Conservation (phyloP, 345 rosid genomes). For the Gossypium stocksii region DNA sequence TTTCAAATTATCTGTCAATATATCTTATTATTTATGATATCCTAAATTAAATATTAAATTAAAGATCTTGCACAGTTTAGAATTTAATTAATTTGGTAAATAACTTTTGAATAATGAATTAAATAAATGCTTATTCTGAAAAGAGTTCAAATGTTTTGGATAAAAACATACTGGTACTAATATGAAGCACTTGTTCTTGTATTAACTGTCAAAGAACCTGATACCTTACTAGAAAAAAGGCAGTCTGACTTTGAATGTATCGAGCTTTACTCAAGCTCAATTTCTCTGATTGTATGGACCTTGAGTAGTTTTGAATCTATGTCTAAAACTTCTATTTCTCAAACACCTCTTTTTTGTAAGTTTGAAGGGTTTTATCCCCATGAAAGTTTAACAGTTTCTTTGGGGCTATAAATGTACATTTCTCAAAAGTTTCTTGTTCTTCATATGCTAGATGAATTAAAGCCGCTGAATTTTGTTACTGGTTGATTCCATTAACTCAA, state of each 20-base stretch:
- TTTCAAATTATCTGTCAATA: background rate
- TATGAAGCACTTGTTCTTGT: background rate
- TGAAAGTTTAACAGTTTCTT: background rate
- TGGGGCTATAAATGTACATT: background rate
- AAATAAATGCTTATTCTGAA: background rate
- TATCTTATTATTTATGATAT: background rate
- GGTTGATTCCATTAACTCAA: background rate
- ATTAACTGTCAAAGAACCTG: background rate
- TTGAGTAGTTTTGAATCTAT: background rate
- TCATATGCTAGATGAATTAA: slow-evolving; percentile 2
- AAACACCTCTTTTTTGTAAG: background rate
- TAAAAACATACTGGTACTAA: background rate
- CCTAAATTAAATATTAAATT: background rate
- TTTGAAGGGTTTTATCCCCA: background rate
- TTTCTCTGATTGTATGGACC: background rate
- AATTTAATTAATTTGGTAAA: background rate
- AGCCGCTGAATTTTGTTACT: background rate
- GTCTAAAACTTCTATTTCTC: background rate
- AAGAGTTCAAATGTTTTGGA: background rate
- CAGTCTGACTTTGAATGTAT: no score
- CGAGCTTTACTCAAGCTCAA: background rate
- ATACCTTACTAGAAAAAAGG: background rate
- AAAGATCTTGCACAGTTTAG: background rate
- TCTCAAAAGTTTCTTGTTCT: background rate
- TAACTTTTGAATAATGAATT: background rate